Evolutionary conservation across 1,284 basidiomycete species (phyloP).

Genomic region (Ustilago curta): DNA sequence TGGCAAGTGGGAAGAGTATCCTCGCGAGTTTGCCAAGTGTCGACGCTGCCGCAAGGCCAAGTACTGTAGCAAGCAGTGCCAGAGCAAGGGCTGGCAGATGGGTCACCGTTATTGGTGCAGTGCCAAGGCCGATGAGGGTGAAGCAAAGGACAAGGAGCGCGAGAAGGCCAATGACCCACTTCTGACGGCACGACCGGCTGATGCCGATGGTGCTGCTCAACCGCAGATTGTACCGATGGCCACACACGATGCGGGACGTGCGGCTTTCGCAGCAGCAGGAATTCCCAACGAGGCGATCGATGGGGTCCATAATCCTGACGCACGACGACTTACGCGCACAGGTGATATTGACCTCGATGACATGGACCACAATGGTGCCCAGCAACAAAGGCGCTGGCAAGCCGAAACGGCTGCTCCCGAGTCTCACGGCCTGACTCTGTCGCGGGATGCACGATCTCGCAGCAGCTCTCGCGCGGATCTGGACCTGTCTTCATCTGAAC

Average conservation of each 20-base stretch:
- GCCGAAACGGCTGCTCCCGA: not conserved
- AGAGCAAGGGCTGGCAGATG: slow-evolving; percentile 95
- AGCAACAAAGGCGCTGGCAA: slow-evolving; percentile 16
- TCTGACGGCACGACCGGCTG: slow-evolving; percentile 19
- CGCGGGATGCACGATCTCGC: slow-evolving; percentile 11
- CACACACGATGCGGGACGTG: slow-evolving; percentile 8
- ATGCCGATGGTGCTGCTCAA: slow-evolving; percentile 20
- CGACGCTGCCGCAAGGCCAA: slow-evolving; percentile 95
- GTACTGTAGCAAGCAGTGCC: slow-evolving; percentile 97
- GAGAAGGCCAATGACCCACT: slow-evolving; percentile 30
- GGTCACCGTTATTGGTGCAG: slow-evolving; percentile 82
- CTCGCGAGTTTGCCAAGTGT: slow-evolving; percentile 97
- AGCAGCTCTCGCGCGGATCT: slow-evolving; percentile 2
- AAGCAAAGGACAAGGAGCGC: slow-evolving; percentile 52
- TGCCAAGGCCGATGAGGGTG: slow-evolving; percentile 60
- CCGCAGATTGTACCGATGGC: slow-evolving; percentile 26
- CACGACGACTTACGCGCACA: slow-evolving; percentile 12
- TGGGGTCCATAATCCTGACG: slow-evolving; percentile 11
- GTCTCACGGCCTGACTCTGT: not conserved
- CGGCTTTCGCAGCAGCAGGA: slow-evolving; percentile 14
- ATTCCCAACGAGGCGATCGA: slow-evolving; percentile 16
- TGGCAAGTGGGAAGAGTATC: slow-evolving; percentile 91
- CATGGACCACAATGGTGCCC: slow-evolving; percentile 5
- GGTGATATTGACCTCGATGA: slow-evolving; percentile 22
- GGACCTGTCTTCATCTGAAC: slow-evolving; percentile 4